Evolutionary conservation across 1,139 yeast genomes (phyloP), one percentile per base, ranked within the genome.

Genomic region (Nakaseomyces delphensis): DNA sequence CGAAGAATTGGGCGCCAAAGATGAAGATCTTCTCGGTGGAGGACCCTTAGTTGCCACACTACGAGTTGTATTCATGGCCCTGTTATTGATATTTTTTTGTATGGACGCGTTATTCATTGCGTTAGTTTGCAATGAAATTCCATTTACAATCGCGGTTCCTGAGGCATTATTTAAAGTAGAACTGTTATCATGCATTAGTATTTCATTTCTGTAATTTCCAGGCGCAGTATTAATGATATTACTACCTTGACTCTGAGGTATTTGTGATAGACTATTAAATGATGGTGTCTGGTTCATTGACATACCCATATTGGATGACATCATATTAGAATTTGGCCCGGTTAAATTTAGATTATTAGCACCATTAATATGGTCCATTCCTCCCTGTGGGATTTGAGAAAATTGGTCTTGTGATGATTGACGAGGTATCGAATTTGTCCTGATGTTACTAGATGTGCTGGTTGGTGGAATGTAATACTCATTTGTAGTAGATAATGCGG

Each of bases 1-100:
- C 15, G 56, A 42, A 8, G 51, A 36, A 21, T 6, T 33, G 36
- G 49, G 35, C 3, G 35, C 23, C 11, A 31, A 11, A 5, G 35
- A 31, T 4, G 35, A 31, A 9, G 35, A 18, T 14, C 35, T 31
- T 19, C 35, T 31, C n/a, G 21, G 35, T n/a, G 35, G 35, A 14
- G 35, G 35, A 6, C 13, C 23, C 4, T 31, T 31, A 18, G 8
- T 31, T 10, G 35, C 5, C 4, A 31, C 3, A 4, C 35, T 13
- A 18, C 35, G 35, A 11, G 4, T 31, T 7, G 24, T 11, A 18
- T 18, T 31, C 21, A 31, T 16, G 5, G 23, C 13, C 23, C 35
- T 31, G 15, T 16, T 31, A 19, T 11, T 19, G 9, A 31, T 14
- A 4, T 13, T 13, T 16, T 31, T 31, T 14, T 31, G 21, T 10